These are phyloP conservation scores for Quillaja saponaria DNA, from an alignment of 306 rosid species.

Conservation along the genomic window DNA sequence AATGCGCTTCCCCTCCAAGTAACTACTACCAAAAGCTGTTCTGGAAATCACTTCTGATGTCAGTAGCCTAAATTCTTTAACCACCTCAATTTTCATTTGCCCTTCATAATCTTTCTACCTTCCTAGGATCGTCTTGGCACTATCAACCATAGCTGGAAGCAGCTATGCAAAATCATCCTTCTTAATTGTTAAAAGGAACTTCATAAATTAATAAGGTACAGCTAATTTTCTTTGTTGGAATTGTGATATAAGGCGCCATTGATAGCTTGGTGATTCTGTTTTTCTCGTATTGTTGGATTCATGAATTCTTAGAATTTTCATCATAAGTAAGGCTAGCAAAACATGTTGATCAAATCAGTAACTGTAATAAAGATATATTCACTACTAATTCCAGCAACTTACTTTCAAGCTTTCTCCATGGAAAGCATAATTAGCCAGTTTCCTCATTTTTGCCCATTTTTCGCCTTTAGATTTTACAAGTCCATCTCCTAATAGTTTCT, in stretches of 20 bases:
- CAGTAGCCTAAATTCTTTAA: constrained; percentile 24
- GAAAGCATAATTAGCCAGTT: constrained; percentile 39
- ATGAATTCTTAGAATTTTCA: no score
- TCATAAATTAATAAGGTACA: neutral
- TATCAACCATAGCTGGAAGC: constrained; percentile 27
- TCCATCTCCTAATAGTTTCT: constrained; percentile 38
- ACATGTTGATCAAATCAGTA: no score
- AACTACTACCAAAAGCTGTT: constrained; percentile 34
- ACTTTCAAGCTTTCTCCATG: constrained; percentile 47
- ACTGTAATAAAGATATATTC: no score
- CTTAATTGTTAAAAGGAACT: neutral
- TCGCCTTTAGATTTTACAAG: constrained; percentile 24
- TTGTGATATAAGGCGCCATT: no score
- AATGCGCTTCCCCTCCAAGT: constrained; percentile 26
- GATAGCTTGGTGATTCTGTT: no score
- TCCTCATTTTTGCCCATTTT: constrained; percentile 33
- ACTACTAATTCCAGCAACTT: neutral
- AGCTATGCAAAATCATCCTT: neutral
- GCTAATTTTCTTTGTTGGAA: neutral
- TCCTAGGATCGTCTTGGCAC: constrained; percentile 27
- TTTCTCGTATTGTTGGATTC: no score
- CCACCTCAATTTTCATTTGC: constrained; percentile 33
- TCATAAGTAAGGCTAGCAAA: no score
- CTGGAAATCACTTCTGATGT: constrained; percentile 36
- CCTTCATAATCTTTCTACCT: constrained; percentile 23